A percentile compares a stretch with the other conserved stretches of the same genome.
Evolutionary conservation across 129 eudicot species (phyloP).

Genomic region (Erigeron canadensis): DNA sequence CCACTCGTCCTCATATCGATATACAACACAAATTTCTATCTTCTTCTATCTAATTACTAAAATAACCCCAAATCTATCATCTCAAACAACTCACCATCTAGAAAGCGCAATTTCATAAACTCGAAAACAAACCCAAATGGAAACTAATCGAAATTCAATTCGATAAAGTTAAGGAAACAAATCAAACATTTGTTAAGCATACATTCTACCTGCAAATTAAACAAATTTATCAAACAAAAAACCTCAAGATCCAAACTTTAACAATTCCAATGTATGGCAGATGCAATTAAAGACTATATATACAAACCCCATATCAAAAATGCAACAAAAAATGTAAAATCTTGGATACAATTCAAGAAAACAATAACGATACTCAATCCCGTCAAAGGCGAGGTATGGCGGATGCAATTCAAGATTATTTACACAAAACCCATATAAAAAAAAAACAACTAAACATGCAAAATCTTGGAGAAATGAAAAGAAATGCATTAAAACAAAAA

Average conservation of each 20-base stretch:
- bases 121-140: background rate
- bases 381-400: too few species aligned
- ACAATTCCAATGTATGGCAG: background rate
- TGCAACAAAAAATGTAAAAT: background rate
- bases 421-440: background rate
- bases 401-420: background rate
- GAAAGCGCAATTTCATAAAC: background rate
- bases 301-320: background rate
- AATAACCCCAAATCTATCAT: constrained; percentile 11
- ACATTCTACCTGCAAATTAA: constrained; percentile 23
- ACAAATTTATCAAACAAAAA: constrained; percentile 28
- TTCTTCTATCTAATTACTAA: background rate
- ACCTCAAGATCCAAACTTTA: constrained; percentile 28
- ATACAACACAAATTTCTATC: background rate
- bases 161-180: constrained; percentile 15
- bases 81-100: constrained; percentile 7
- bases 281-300: constrained; percentile 15
- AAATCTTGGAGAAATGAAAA: background rate
- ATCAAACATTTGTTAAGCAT: constrained; percentile 2
- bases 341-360: background rate
- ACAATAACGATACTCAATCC: too few species aligned
- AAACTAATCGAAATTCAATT: background rate
- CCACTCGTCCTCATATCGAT: constrained; percentile 55
- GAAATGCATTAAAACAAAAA: background rate
- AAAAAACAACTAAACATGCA: too few species aligned